Conservation (phyloP, 1,284 basidiomycete species). For the Fomitiporia mediterranea region DNA sequence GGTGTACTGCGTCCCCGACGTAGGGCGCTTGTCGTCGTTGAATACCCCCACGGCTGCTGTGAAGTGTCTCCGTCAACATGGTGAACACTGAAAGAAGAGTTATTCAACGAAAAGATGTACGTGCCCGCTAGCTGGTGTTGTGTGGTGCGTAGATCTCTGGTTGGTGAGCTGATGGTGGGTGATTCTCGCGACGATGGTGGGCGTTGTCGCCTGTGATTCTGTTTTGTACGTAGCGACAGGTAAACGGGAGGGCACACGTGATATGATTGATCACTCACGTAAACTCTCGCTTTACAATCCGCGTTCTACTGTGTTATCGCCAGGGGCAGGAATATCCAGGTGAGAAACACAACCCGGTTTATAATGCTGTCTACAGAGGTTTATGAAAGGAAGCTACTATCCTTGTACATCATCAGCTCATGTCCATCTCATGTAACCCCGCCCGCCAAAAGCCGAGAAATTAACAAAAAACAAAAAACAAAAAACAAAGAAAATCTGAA, state of each 20-base stretch:
- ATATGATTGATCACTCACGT: not conserved
- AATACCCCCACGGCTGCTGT: too few species aligned
- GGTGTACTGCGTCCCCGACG: not conserved
- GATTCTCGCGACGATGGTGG: slow-evolving; percentile 4
- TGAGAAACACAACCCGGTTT: too few species aligned
- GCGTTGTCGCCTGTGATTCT: not conserved
- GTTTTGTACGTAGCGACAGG: not conserved
- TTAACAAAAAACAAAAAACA: not conserved
- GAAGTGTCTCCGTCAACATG: not conserved
- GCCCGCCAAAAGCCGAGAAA: too few species aligned
- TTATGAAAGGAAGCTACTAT: too few species aligned
- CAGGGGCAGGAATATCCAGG: too few species aligned
- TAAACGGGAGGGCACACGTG: not conserved
- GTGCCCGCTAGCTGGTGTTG: slow-evolving; percentile 6
- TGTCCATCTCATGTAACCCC: too few species aligned
- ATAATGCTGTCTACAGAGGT: too few species aligned
- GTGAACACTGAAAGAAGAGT: not conserved
- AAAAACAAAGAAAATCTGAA: not conserved
- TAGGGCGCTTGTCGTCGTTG: not conserved
- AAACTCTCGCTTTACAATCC: not conserved
- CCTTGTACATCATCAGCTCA: too few species aligned
- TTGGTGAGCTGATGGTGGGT: not conserved
- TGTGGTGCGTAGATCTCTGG: not conserved
- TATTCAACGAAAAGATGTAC: not conserved
- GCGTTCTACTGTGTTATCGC: too few species aligned